Evolutionary conservation across 352 stramenopile genomes (phyloP).

Genomic region (Pythium dissimile): DNA sequence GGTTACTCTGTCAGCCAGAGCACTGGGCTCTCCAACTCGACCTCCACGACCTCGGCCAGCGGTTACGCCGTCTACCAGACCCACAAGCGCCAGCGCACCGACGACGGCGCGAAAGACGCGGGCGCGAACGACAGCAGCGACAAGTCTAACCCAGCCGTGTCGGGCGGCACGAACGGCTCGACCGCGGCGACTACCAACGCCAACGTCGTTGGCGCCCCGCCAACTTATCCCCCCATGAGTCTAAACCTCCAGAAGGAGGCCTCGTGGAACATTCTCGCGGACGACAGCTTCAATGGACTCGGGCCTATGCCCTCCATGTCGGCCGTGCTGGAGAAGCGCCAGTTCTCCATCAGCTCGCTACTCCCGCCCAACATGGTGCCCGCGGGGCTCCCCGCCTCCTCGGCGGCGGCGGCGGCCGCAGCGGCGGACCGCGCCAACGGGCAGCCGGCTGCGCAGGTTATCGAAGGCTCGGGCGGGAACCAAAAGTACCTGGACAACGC

Average conservation of each 20-base stretch:
- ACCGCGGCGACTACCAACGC: neutral
- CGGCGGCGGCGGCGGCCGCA: slow-evolving; percentile 7
- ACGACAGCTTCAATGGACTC: slow-evolving; percentile 61
- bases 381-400: slow-evolving; percentile 2
- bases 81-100: slow-evolving; percentile 56
- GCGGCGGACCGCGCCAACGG: slow-evolving; percentile 19
- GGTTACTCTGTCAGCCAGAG: slow-evolving; percentile 24
- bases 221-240: slow-evolving; percentile 40
- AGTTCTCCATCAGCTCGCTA: slow-evolving; percentile 74
- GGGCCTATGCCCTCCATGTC: slow-evolving; percentile 70
- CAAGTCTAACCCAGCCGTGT: slow-evolving; percentile 19
- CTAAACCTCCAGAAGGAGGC: slow-evolving; percentile 69
- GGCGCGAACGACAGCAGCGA: neutral
- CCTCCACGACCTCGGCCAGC: slow-evolving; percentile 9
- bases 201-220: neutral
- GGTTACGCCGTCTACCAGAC: slow-evolving; percentile 30
- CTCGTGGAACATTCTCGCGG: slow-evolving; percentile 67
- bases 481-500: slow-evolving; percentile 61
- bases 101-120: slow-evolving; percentile 28
- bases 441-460: slow-evolving; percentile 25
- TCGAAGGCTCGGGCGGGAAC: slow-evolving; percentile 63
- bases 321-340: slow-evolving; percentile 67
- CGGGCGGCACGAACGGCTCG: slow-evolving; percentile 13
- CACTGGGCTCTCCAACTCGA: slow-evolving; percentile 11
- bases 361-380: slow-evolving; percentile 40